Base-by-base conservation (phyloP, 2,329 filamentous ascomycete genomes). In the Fusarium sp. region DNA sequence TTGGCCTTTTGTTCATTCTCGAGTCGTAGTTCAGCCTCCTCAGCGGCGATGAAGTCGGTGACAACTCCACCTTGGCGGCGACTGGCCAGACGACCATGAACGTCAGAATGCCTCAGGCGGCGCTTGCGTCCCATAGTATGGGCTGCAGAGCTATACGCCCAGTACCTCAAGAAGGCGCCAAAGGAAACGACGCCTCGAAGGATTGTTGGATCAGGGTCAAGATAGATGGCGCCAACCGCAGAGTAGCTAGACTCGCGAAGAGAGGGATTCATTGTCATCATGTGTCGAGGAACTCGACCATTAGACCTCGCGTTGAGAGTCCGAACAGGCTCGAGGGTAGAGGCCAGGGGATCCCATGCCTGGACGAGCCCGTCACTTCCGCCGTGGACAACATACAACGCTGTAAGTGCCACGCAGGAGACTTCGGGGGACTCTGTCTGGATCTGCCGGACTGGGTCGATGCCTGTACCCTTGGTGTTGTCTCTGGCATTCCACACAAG, bases 361-460 rank as follows among this genome's bases (percentile, higher is more conserved):
- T 98, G 96, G 6, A 98, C 96, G 4, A 98, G 89, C 1, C 96
- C 96, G 83, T 99, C 96, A 75, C 93, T 98, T 29, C 96, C 96
- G 59, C 96, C 96, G 80, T 98, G 94, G 8, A 98, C 93, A 18
- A 99, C 84, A 79, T 97, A 97, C 18, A 99, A 86, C 2, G 94
- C 93, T 1, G 95, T 94, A 56, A 98, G 82, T 7, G 93, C 96
- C 18, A 99, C 83, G 70, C 92, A 94, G 0, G 95, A 94, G 20
- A 98, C 91, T 79, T 94, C 90, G 0, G 96, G 95, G 0, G 96
- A 98, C 54, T 97, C 94, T 0, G 96, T 98, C 77, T 95, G 91
- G 54, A 98, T 95, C 60, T 93, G 87, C 31, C 94, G 91, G n/a
- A 97, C 79, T 1, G 96, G 94, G 14, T 88, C 85, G 50, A 97